A percentile compares a stretch with the other conserved stretches of the same genome.
These are phyloP conservation scores for Dryadomyces sulphureus DNA, from an alignment of 2,329 filamentous ascomycete species.

Conservation along the genomic window DNA sequence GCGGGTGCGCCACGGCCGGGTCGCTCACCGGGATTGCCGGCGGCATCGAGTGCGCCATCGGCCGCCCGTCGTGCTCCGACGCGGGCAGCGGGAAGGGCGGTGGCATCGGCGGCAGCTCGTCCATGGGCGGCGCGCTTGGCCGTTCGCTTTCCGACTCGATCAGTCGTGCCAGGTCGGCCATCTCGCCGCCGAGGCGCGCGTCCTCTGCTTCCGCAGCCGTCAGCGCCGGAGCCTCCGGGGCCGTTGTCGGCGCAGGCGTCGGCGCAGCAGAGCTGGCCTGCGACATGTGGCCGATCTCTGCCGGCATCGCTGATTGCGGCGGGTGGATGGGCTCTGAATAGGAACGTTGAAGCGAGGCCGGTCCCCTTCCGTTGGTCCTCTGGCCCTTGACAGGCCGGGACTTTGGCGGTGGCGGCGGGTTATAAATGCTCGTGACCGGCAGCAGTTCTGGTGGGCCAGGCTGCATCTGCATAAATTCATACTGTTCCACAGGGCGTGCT, in stretches of 20 bases:
- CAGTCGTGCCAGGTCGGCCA: background rate
- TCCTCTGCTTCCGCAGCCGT: background rate
- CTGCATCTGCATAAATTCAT: conserved; percentile 25
- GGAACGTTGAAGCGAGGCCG: conserved; percentile 8
- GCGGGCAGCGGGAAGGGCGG: background rate
- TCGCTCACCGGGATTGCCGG: conserved; percentile 29
- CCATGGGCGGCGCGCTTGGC: background rate
- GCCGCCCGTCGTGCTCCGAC: background rate
- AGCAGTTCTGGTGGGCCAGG: conserved; percentile 28
- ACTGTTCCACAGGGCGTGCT: conserved; percentile 13
- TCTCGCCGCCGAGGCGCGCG: background rate
- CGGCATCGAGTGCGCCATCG: background rate
- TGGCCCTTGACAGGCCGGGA: conserved; percentile 3
- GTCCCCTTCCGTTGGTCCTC: background rate
- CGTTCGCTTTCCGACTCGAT: background rate
- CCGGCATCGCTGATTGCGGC: background rate
- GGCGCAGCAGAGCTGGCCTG: background rate
- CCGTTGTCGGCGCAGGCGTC: background rate
- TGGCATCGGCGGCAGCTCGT: background rate
- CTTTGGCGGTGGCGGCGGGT: conserved; percentile 15
- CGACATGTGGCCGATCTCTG: background rate
- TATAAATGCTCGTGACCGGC: conserved; percentile 27
- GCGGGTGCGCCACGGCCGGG: conserved; percentile 19
- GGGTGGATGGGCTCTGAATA: conserved; percentile 8
- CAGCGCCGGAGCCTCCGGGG: background rate